phyloP scores from a whole-genome alignment of 2,329 filamentous ascomycete species.

The Phyllosticta citriasiana region DNA sequence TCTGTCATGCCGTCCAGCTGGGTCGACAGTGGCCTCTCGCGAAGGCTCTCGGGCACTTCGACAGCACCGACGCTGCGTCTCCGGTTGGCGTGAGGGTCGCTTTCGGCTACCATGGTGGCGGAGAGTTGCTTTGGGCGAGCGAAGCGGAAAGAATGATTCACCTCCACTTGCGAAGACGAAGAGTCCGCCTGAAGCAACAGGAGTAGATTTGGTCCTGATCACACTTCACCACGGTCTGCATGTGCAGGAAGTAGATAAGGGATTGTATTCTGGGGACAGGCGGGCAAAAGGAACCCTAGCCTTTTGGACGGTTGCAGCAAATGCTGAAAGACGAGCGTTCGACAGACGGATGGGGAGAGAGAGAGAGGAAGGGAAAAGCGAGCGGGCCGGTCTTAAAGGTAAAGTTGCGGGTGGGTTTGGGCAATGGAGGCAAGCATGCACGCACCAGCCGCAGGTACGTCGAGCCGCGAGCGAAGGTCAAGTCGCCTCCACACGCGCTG shows the following conservation, averaged over 20 bases:
- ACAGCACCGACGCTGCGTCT: neutral
- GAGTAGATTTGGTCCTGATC: neutral
- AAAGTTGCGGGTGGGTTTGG: neutral
- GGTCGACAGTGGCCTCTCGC: neutral
- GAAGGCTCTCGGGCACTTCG: neutral
- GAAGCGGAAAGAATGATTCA: neutral
- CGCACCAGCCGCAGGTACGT: neutral
- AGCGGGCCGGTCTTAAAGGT: slow-evolving; percentile 2
- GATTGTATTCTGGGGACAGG: neutral
- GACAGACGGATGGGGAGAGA: neutral
- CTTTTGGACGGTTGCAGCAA: neutral
- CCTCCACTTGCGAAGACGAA: slow-evolving; percentile 8
- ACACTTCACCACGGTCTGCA: slow-evolving; percentile 8
- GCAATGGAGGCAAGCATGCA: neutral
- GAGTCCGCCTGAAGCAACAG: slow-evolving; percentile 5
- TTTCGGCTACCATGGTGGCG: neutral
- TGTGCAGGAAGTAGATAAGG: neutral
- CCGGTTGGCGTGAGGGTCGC: neutral
- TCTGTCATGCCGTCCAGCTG: slow-evolving; percentile 1
- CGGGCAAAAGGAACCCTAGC: neutral
- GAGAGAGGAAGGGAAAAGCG: neutral
- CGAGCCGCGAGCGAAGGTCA: neutral
- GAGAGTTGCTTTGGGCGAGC: neutral
- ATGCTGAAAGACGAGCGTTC: neutral
- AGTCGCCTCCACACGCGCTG: neutral